These are phyloP conservation scores for Ophiocordyceps camponoti-saundersi DNA, from an alignment of 2,329 filamentous ascomycete species.

Conservation along the genomic window DNA sequence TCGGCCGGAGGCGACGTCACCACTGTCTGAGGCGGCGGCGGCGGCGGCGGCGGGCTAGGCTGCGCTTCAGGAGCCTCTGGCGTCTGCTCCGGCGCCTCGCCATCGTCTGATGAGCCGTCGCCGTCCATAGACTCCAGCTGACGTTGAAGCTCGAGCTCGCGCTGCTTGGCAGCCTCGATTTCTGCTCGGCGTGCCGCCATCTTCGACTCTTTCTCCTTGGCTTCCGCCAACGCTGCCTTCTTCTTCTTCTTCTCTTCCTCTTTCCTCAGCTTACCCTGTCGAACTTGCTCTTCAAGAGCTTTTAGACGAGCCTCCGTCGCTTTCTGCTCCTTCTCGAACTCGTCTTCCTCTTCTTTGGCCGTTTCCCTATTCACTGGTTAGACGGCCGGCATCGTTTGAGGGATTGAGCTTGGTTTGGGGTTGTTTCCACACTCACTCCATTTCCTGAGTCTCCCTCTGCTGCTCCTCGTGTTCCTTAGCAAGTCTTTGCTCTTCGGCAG, in stretches of 20 bases:
- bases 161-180: conserved; percentile 78
- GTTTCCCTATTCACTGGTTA: conserved; percentile 39
- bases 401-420: background rate
- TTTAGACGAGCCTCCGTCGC: conserved; percentile 69
- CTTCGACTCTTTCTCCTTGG: conserved; percentile 75
- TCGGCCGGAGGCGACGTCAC: conserved; percentile 40
- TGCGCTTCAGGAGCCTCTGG: conserved; percentile 37
- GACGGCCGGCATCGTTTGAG: background rate
- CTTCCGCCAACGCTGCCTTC: conserved; percentile 72
- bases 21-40: conserved; percentile 26
- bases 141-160: conserved; percentile 74
- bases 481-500: conserved; percentile 48
- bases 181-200: conserved; percentile 76
- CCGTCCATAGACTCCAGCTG: conserved; percentile 65
- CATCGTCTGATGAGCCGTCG: conserved; percentile 63
- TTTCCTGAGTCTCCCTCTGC: conserved; percentile 50
- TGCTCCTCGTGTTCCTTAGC: conserved; percentile 61
- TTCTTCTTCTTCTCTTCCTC: conserved; percentile 88
- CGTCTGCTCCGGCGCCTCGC: conserved; percentile 54
- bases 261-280: conserved; percentile 85
- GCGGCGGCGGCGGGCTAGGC: conserved; percentile 29
- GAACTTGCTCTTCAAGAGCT: conserved; percentile 85
- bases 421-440: conserved; percentile 65
- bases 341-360: conserved; percentile 60
- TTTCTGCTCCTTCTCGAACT: conserved; percentile 63